Conservation (phyloP, 78 protist genomes). For the Isochrysis galbana region DNA sequence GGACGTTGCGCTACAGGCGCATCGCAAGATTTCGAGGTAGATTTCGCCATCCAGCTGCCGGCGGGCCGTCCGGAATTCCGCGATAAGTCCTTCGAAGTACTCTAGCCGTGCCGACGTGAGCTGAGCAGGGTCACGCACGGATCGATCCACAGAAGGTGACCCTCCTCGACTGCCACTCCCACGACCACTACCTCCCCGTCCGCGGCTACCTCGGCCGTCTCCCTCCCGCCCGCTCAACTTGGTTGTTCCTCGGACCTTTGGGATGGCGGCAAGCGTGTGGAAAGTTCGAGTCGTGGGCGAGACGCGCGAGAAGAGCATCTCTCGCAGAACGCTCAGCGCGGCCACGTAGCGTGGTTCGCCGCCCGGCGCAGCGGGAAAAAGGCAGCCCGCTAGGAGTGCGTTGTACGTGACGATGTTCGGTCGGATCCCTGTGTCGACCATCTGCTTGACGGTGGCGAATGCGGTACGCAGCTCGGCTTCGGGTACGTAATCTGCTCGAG, state of each 20-base stretch:
- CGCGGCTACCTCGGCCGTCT: background rate
- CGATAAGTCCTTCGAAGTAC: background rate
- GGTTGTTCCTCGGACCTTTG: background rate
- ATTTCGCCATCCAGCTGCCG: background rate
- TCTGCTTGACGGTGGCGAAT: too few relatives aligned
- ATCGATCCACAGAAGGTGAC: background rate
- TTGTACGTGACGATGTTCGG: background rate
- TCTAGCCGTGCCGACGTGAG: background rate
- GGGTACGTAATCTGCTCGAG: background rate
- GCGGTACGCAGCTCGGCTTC: too few relatives aligned
- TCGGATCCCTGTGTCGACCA: background rate
- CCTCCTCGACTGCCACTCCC: background rate
- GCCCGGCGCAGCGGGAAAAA: background rate
- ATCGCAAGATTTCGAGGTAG: background rate
- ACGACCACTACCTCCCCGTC: background rate
- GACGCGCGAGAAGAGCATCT: background rate
- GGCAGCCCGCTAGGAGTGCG: slow-evolving; percentile 4
- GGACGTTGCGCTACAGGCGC: too few relatives aligned
- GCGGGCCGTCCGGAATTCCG: background rate
- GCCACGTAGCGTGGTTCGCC: background rate
- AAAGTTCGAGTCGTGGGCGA: background rate
- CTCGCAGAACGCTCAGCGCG: background rate
- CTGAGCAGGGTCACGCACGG: background rate
- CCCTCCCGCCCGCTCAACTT: background rate
- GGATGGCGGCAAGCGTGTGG: background rate